Percentiles rank a stretch among this genome's conserved stretches.
These are phyloP conservation scores for Blastomyces silverae DNA, from an alignment of 2,329 filamentous ascomycete genomes.

Conservation along the genomic window DNA sequence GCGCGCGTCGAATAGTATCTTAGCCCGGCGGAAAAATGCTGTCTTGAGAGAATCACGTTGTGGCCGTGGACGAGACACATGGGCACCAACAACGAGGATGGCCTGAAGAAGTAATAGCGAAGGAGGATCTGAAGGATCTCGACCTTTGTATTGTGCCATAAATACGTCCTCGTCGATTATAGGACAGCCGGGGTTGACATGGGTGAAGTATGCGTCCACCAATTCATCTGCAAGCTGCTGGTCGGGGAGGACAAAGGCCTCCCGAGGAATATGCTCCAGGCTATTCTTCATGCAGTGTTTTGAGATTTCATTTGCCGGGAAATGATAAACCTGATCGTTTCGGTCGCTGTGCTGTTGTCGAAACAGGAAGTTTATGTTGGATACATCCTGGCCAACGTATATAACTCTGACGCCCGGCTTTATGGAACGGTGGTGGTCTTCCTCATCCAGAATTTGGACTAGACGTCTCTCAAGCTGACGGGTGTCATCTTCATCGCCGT, in stretches of 20 bases:
- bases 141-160: constrained; percentile 45
- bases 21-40: constrained; percentile 48
- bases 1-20: constrained; percentile 49
- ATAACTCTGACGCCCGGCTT: constrained; percentile 45
- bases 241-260: constrained; percentile 47
- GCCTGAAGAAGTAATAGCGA: constrained; percentile 47
- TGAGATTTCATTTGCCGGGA: constrained; percentile 41
- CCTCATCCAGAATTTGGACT: constrained; percentile 47
- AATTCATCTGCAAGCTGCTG: constrained; percentile 46
- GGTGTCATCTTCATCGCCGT: constrained; percentile 37
- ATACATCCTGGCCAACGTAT: constrained; percentile 52
- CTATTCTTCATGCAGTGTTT: constrained; percentile 40
- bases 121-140: constrained; percentile 42
- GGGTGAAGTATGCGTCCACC: constrained; percentile 46
- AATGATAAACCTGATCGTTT: constrained; percentile 40
- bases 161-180: constrained; percentile 49
- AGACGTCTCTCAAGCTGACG: constrained; percentile 43
- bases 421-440: constrained; percentile 43
- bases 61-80: constrained; percentile 40
- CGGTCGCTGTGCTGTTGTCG: constrained; percentile 43
- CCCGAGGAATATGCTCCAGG: constrained; percentile 42
- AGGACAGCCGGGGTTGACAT: constrained; percentile 49
- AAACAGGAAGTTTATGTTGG: constrained; percentile 51
- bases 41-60: constrained; percentile 43
- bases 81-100: constrained; percentile 48